Percentiles rank a stretch among this genome's conserved stretches.
Conservation (phyloP, 148 eudicot species). For the Gaultheria prostrata region DNA sequence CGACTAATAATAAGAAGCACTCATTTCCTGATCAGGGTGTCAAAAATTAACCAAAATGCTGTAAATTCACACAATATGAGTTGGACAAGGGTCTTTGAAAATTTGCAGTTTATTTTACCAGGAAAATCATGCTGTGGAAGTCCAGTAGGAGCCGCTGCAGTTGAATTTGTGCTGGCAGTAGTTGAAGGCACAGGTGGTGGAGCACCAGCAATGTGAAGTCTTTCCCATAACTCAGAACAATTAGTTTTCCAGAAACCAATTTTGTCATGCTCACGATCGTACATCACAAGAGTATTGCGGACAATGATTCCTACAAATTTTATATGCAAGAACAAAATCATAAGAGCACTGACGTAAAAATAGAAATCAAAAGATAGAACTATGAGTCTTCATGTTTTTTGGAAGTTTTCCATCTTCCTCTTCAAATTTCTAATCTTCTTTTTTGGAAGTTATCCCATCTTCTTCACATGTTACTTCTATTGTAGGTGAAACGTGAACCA, state of each 20-base stretch:
- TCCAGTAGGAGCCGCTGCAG: conserved; percentile 16
- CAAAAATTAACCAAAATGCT: neutral
- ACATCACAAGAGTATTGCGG: conserved; percentile 88
- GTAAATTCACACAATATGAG: neutral
- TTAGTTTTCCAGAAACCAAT: conserved; percentile 99
- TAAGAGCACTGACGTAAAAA: neutral
- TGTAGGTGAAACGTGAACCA: neutral
- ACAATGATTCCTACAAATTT: conserved; percentile 63
- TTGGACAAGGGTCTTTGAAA: neutral
- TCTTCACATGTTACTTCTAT: neutral
- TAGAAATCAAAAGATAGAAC: neutral
- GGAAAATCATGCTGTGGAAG: conserved; percentile 29
- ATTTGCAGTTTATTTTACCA: conserved; percentile 38
- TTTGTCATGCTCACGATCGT: conserved; percentile 81
- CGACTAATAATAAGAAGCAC: neutral
- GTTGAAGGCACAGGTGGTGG: conserved; percentile 43
- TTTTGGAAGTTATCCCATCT: neutral
- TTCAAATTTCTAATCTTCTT: neutral
- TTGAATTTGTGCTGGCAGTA: conserved; percentile 28
- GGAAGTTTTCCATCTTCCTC: neutral
- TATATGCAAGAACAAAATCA: neutral
- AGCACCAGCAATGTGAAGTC: conserved; percentile 44
- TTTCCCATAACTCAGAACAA: conserved; percentile 87
- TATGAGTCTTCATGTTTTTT: neutral
- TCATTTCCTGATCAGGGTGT: neutral